Evolutionary conservation across 768 basidiomycete species (phyloP).

Genomic region (Rhizopogon sp.): DNA sequence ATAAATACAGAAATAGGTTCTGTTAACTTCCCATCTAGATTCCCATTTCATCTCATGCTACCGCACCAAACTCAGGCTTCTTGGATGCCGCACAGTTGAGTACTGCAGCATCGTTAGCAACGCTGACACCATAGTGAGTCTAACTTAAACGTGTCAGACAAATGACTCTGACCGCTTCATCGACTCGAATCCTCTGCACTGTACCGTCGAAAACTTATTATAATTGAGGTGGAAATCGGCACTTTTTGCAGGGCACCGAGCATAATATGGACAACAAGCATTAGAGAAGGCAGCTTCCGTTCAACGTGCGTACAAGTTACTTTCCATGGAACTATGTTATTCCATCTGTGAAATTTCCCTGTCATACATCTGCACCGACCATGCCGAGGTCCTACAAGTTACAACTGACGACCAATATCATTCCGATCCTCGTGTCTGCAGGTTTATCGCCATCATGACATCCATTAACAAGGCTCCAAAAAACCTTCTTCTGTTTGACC

Average conservation of each 20-base stretch:
- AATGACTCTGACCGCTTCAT: conserved; percentile 72
- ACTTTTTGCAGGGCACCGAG: conserved; percentile 45
- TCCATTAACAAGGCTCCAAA: conserved; percentile 69
- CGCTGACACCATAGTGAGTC: background rate
- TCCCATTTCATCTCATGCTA: no score
- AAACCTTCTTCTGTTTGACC: no score
- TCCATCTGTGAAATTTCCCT: background rate
- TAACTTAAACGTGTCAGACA: conserved; percentile 58
- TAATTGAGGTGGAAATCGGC: conserved; percentile 42
- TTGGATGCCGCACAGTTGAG: conserved; percentile 10
- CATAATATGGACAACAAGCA: conserved; percentile 66
- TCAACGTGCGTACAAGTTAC: conserved; percentile 48
- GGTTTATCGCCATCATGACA: conserved; percentile 63
- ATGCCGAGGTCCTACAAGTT: conserved; percentile 40
- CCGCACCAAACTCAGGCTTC: no score
- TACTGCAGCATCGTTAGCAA: conserved; percentile 72
- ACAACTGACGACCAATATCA: conserved; percentile 55
- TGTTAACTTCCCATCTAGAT: no score
- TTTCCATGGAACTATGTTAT: background rate
- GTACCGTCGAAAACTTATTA: conserved; percentile 33
- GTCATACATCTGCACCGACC: conserved; percentile 36
- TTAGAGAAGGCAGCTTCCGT: conserved; percentile 64
- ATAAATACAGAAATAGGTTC: no score
- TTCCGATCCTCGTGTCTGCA: conserved; percentile 57
- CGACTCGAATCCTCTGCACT: conserved; percentile 76